These are phyloP conservation scores for Capsicum baccatum DNA, from an alignment of 257 asterid species.

Conservation along the genomic window DNA sequence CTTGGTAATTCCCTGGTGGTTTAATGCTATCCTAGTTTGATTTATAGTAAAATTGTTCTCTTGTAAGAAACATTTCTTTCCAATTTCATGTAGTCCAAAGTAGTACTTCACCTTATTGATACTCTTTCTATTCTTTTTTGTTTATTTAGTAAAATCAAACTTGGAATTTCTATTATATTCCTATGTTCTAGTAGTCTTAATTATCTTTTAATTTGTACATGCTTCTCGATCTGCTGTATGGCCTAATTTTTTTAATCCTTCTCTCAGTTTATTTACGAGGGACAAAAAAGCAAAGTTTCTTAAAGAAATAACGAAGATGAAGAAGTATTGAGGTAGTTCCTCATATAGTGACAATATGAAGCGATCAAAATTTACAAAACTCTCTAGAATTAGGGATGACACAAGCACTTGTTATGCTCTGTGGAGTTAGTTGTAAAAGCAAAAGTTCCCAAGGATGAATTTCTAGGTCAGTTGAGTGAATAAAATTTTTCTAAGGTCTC, in stretches of 20 bases:
- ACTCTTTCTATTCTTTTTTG: not conserved
- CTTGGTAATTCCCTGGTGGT: not conserved
- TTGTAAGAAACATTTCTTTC: constrained; percentile 21
- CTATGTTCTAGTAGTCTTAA: not conserved
- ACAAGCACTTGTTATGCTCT: not conserved
- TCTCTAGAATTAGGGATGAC: not conserved
- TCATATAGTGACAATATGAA: not conserved
- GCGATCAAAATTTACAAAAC: not conserved
- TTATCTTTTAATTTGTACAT: not conserved
- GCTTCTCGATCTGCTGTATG: constrained; percentile 2
- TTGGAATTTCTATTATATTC: not conserved
- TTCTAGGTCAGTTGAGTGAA: not conserved
- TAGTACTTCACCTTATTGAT: not conserved
- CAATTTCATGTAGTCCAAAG: not conserved
- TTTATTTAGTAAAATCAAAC: not conserved
- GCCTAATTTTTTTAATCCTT: not conserved
- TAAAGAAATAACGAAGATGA: not conserved
- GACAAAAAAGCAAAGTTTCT: not conserved
- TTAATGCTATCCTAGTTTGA: not conserved
- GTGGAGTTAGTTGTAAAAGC: not conserved
- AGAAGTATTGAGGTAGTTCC: not conserved
- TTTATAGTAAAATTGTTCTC: not conserved
- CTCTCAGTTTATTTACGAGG: not conserved
- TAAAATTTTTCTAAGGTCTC: not conserved
- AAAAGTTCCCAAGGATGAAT: too few species aligned